Evolutionary conservation across 179 eudicot genomes (phyloP).

Genomic region (Silene vulgaris): DNA sequence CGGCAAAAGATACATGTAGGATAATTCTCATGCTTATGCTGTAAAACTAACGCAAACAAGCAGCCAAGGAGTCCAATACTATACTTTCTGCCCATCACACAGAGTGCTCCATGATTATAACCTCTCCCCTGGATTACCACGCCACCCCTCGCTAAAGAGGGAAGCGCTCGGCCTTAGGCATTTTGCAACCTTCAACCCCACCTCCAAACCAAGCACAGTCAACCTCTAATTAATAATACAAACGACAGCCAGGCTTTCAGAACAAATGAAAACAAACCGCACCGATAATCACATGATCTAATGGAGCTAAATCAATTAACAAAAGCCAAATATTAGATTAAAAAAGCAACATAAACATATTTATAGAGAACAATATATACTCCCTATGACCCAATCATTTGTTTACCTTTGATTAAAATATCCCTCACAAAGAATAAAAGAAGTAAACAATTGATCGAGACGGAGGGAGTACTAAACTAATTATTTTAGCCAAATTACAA

Average conservation of each 20-base stretch:
- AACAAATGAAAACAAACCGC: not conserved
- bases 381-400: no score
- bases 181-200: not conserved
- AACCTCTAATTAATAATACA: not conserved
- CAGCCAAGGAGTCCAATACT: conserved; percentile 24
- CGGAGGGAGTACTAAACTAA: not conserved
- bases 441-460: not conserved
- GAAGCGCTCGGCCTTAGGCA: conserved; percentile 52
- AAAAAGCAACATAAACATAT: not conserved
- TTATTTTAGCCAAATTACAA: not conserved
- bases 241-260: not conserved
- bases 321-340: not conserved
- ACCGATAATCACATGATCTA: not conserved
- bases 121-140: conserved; percentile 55
- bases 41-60: conserved; percentile 24
- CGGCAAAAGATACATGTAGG: conserved; percentile 18
- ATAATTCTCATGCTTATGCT: conserved; percentile 29
- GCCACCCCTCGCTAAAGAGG: conserved; percentile 47
- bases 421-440: not conserved
- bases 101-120: conserved; percentile 36
- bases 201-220: not conserved
- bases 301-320: not conserved
- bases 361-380: not conserved
- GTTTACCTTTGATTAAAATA: no score
- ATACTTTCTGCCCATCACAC: conserved; percentile 35